phyloP scores from a whole-genome alignment of 78 protist species.

The Andalucia godoyi region DNA sequence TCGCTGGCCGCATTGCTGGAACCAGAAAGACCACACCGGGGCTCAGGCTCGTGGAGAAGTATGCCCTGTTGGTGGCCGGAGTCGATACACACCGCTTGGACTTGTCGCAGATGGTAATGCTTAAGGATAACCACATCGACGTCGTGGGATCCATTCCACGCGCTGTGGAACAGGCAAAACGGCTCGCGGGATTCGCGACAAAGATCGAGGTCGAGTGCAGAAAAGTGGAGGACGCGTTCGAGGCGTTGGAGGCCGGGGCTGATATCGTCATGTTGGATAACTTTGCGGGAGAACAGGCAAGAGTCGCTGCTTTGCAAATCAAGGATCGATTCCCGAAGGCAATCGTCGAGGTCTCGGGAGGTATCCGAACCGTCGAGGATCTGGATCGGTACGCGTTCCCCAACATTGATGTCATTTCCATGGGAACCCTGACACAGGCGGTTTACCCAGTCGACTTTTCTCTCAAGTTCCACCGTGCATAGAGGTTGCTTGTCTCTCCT shows the following conservation, averaged over 20 bases:
- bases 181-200: conserved; percentile 66
- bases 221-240: conserved; percentile 43
- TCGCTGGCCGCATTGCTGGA: conserved; percentile 65
- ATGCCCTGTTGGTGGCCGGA: conserved; percentile 80
- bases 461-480: conserved; percentile 71
- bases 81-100: conserved; percentile 82
- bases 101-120: conserved; percentile 73
- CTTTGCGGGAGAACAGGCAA: conserved; percentile 22
- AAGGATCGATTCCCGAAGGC: conserved; percentile 50
- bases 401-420: conserved; percentile 62
- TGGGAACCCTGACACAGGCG: conserved; percentile 64
- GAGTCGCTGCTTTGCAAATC: neutral
- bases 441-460: conserved; percentile 64
- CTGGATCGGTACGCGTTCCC: conserved; percentile 18
- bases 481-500: too few species aligned
- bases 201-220: conserved; percentile 83
- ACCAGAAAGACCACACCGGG: conserved; percentile 92
- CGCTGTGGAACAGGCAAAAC: conserved; percentile 56
- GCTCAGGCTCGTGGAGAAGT: conserved; percentile 74
- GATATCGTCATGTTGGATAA: conserved; percentile 88
- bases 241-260: conserved; percentile 76
- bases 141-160: conserved; percentile 48
- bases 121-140: conserved; percentile 84
- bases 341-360: conserved; percentile 79
- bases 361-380: conserved; percentile 57